These are phyloP conservation scores for Macaranga tanarius DNA, from an alignment of 441 rosid genomes.

Conservation along the genomic window DNA sequence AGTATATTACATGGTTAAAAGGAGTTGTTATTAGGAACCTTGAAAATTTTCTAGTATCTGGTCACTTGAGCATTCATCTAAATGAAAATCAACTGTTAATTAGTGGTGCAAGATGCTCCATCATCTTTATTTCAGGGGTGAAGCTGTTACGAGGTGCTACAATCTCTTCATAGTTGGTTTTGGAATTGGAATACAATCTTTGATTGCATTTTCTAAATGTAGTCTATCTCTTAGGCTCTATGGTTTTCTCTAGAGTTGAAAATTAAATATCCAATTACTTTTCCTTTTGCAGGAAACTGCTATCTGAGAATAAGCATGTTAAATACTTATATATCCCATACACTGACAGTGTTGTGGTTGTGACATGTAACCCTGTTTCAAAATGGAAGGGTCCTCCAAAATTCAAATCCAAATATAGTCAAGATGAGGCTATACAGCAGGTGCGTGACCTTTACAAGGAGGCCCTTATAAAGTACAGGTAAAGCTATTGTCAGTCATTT, in stretches of 20 bases:
- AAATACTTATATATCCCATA: conserved; percentile 76
- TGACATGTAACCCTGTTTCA: conserved; percentile 86
- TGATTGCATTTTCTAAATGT: not conserved
- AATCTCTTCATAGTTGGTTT: not conserved
- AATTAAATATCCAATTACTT: conserved; percentile 13
- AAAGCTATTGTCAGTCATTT: conserved; percentile 23
- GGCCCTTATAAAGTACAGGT: conserved; percentile 72
- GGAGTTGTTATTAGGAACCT: not conserved
- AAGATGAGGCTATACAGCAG: conserved; percentile 71
- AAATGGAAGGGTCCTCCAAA: conserved; percentile 89
- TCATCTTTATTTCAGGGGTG: not conserved
- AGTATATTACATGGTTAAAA: not conserved
- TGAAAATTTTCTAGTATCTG: not conserved
- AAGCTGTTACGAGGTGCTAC: conserved; percentile 4
- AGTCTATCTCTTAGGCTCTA: not conserved
- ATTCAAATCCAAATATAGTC: conserved; percentile 67
- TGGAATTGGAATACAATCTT: not conserved
- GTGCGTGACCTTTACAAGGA: conserved; percentile 70
- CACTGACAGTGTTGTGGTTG: conserved; percentile 81
- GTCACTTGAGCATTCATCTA: conserved; percentile 3
- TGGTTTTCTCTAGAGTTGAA: conserved; percentile 4
- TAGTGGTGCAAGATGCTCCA: not conserved
- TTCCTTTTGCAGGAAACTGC: conserved; percentile 62
- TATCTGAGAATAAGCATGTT: conserved; percentile 86
- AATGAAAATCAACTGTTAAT: not conserved